Percentiles rank a stretch among this genome's conserved stretches.
phyloP scores from a whole-genome alignment of 169 alveolate species.

The Eimeria nieschulzi region DNA sequence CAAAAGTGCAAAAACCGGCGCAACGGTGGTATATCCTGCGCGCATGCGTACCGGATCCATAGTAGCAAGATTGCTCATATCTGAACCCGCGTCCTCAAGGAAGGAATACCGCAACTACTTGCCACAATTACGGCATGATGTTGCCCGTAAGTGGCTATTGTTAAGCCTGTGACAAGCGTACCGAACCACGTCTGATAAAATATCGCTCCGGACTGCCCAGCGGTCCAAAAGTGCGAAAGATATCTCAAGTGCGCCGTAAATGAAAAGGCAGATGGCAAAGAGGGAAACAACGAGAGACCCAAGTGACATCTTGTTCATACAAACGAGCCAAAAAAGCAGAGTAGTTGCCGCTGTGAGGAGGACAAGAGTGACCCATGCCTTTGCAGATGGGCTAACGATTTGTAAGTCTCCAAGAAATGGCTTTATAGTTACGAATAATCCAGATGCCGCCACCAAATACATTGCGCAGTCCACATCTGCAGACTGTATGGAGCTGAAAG shows the following conservation, averaged over 20 bases:
- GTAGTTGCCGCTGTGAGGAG: constrained; percentile 17
- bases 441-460: constrained; percentile 72
- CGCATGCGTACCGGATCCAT: no score
- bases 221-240: constrained; percentile 70
- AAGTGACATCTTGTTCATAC: constrained; percentile 44
- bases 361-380: constrained; percentile 53
- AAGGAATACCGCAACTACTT: no score
- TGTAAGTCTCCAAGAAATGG: constrained; percentile 69
- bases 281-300: constrained; percentile 58
- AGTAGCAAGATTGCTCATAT: no score
- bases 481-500: constrained; percentile 70
- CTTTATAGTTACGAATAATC: constrained; percentile 50
- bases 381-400: constrained; percentile 64
- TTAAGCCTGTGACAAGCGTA: background rate
- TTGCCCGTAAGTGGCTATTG: no score
- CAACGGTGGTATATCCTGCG: constrained; percentile 67
- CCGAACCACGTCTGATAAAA: constrained; percentile 72
- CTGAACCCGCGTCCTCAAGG: no score
- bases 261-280: constrained; percentile 50
- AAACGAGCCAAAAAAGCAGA: constrained; percentile 51
- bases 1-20: constrained; percentile 69
- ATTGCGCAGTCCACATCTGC: constrained; percentile 74
- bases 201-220: constrained; percentile 76
- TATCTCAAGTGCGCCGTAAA: constrained; percentile 64
- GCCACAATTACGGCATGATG: no score